A percentile compares a stretch with the other conserved stretches of the same genome.
These are phyloP conservation scores for Tagetes patula DNA, from an alignment of 129 eudicot species.

Conservation along the genomic window DNA sequence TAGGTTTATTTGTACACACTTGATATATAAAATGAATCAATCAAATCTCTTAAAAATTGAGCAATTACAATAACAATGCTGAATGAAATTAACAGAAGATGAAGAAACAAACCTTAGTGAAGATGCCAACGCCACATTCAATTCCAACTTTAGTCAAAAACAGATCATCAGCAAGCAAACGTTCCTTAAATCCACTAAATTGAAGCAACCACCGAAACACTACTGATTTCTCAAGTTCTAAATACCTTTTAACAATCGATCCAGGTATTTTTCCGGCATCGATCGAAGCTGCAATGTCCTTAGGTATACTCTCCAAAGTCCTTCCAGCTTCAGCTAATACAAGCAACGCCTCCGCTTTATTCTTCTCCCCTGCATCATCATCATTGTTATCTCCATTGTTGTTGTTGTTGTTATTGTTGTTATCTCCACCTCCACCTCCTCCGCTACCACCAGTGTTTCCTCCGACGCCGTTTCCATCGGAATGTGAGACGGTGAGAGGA, in stretches of 20 bases:
- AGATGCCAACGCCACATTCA: slow-evolving; percentile 81
- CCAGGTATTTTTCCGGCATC: slow-evolving; percentile 64
- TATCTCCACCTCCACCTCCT: slow-evolving; percentile 41
- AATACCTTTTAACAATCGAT: slow-evolving; percentile 47
- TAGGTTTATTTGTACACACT: too few relatives aligned
- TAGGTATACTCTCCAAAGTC: slow-evolving; percentile 59
- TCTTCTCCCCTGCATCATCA: slow-evolving; percentile 52
- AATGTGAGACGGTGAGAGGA: slow-evolving; percentile 28
- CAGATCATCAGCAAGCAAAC: slow-evolving; percentile 83
- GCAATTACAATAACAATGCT: neutral
- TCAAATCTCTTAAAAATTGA: neutral
- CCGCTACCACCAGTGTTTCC: slow-evolving; percentile 7
- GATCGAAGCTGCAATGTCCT: slow-evolving; percentile 63
- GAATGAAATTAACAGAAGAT: neutral
- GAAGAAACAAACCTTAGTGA: slow-evolving; percentile 58
- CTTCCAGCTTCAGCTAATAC: slow-evolving; percentile 58
- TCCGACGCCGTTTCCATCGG: slow-evolving; percentile 40
- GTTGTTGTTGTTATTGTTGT: slow-evolving; percentile 1
- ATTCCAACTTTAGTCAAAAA: slow-evolving; percentile 76
- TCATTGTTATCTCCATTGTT: slow-evolving; percentile 25
- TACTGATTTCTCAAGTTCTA: slow-evolving; percentile 64
- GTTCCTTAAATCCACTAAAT: slow-evolving; percentile 68
- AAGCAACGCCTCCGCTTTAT: slow-evolving; percentile 49
- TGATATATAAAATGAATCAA: neutral
- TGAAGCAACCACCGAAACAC: slow-evolving; percentile 60